Percentiles rank a stretch among this genome's conserved stretches.
phyloP scores from a whole-genome alignment of 768 basidiomycete genomes.

The Tulasnella sp. region DNA sequence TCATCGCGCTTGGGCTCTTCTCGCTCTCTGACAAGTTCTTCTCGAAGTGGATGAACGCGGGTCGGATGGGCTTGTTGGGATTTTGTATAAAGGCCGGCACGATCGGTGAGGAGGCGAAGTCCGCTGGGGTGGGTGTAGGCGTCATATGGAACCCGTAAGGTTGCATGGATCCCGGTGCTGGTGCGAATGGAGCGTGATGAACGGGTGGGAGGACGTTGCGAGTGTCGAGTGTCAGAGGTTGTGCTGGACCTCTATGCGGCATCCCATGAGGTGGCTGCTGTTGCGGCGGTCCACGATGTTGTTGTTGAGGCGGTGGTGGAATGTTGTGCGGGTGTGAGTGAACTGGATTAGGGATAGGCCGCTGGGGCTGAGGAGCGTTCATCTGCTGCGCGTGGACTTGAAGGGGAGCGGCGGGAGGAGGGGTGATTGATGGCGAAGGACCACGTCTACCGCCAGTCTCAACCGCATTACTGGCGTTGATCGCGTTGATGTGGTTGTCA shows the following conservation, averaged over 20 bases:
- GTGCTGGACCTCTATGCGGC: not conserved
- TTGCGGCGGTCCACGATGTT: not conserved
- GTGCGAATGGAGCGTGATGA: not conserved
- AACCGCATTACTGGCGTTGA: not conserved
- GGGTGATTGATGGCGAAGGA: constrained; percentile 9
- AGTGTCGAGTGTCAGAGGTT: not conserved
- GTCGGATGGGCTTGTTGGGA: not conserved
- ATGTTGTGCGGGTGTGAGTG: not conserved
- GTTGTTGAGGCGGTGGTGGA: not conserved
- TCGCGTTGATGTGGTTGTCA: not conserved
- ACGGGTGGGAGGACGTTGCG: not conserved
- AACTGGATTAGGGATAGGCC: constrained; percentile 3
- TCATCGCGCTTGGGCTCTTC: not conserved
- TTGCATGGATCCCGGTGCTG: not conserved
- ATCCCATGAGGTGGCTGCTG: no score
- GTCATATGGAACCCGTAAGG: constrained; percentile 9
- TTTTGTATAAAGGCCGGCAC: constrained; percentile 11
- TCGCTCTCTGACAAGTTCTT: not conserved
- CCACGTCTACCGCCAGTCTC: not conserved
- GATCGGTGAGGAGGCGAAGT: constrained; percentile 5
- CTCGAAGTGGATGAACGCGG: constrained; percentile 16
- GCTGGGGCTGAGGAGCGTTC: constrained; percentile 10
- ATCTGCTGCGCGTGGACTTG: constrained; percentile 4
- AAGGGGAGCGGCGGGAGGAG: constrained; percentile 11
- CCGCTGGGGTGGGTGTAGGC: constrained; percentile 1